Evolutionary conservation across 305 asterid species (phyloP).

Genomic region (Fraxinus sp.): DNA sequence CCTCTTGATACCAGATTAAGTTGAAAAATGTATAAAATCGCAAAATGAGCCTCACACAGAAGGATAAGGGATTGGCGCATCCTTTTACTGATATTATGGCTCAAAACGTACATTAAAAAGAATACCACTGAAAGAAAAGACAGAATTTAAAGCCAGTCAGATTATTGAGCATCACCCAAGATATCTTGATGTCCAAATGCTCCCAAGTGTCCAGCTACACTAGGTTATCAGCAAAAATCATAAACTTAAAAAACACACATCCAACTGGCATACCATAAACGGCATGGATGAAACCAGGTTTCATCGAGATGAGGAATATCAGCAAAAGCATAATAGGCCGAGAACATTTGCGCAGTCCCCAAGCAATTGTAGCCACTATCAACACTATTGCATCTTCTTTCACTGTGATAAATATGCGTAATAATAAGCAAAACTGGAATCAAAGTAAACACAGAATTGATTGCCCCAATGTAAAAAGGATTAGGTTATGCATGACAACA

Average conservation of each 20-base stretch:
- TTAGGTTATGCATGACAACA: conserved; percentile 5
- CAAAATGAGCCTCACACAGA: conserved; percentile 92
- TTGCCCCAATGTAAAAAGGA: conserved; percentile 7
- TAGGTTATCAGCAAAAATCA: conserved; percentile 1
- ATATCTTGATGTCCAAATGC: conserved; percentile 14
- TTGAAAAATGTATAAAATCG: conserved; percentile 81
- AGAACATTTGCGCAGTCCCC: conserved; percentile 97
- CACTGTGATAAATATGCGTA: conserved; percentile 51
- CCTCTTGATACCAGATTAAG: conserved; percentile 71
- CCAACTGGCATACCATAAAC: conserved; percentile 70
- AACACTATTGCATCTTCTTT: conserved; percentile 89
- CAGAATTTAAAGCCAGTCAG: conserved; percentile 32
- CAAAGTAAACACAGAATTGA: conserved; percentile 12
- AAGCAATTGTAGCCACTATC: conserved; percentile 96
- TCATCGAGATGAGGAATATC: conserved; percentile 83
- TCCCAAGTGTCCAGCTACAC: conserved; percentile 1
- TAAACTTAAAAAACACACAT: conserved; percentile 12
- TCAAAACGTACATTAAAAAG: conserved; percentile 84
- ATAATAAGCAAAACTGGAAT: conserved; percentile 25
- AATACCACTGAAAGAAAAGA: conserved; percentile 76
- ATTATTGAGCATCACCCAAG: conserved; percentile 24
- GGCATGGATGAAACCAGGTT: conserved; percentile 95
- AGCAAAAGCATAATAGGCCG: conserved; percentile 85
- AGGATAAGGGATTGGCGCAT: conserved; percentile 86
- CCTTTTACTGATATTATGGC: conserved; percentile 71